phyloP scores from a whole-genome alignment of 2,329 filamentous ascomycete genomes.

The Ceratocystiopsis sp. region DNA sequence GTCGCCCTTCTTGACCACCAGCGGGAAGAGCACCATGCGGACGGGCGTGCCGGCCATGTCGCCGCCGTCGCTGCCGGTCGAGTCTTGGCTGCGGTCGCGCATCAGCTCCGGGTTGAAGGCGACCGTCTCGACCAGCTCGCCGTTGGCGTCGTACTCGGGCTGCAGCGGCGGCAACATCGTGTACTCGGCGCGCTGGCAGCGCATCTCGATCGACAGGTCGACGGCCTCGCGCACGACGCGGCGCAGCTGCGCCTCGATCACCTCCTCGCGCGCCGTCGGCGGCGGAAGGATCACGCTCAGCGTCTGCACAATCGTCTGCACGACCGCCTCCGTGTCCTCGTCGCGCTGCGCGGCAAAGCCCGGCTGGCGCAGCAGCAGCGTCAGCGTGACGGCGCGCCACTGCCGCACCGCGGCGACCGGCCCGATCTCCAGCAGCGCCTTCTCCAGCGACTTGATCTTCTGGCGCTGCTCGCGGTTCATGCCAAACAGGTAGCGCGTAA shows the following conservation, averaged over 20 bases:
- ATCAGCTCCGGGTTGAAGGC: constrained; percentile 86
- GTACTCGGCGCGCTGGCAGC: constrained; percentile 89
- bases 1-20: constrained; percentile 91
- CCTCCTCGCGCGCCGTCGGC: constrained; percentile 59
- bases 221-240: constrained; percentile 82
- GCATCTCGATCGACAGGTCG: constrained; percentile 88
- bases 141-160: constrained; percentile 86
- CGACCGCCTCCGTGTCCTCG: constrained; percentile 88
- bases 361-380: constrained; percentile 63
- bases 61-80: constrained; percentile 11
- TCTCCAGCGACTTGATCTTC: constrained; percentile 92
- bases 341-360: constrained; percentile 70
- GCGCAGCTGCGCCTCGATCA: constrained; percentile 69
- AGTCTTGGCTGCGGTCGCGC: constrained; percentile 70
- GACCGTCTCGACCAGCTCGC: constrained; percentile 75
- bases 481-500: constrained; percentile 92
- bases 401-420: constrained; percentile 79
- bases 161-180: constrained; percentile 94
- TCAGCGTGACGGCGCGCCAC: constrained; percentile 92
- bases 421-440: constrained; percentile 75
- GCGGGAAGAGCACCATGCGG: constrained; percentile 82
- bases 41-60: constrained; percentile 57
- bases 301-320: constrained; percentile 74
- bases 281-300: constrained; percentile 75
- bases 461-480: constrained; percentile 97